Evolutionary conservation across 192 early-diverging fungal species (phyloP).

Genomic region (Phycomyces blakesleeanus): DNA sequence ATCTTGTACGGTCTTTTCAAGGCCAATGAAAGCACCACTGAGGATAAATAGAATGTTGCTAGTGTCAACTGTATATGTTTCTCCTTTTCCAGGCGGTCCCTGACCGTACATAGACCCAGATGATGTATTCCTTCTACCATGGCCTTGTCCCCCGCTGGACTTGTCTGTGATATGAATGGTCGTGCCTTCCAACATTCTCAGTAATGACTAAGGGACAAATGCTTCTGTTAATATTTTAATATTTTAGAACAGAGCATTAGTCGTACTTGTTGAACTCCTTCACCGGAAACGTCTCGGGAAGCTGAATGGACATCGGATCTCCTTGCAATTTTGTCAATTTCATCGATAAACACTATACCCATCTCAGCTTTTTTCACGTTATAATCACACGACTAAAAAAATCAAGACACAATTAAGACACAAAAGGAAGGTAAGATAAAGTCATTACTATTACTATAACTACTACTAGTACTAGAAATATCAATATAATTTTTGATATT

Average conservation of each 20-base stretch:
- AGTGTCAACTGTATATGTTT: constrained; percentile 84
- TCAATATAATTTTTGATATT: too few relatives aligned
- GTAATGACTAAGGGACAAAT: constrained; percentile 40
- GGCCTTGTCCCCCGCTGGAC: constrained; percentile 45
- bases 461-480: too few relatives aligned
- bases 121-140: constrained; percentile 17
- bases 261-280: constrained; percentile 88
- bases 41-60: constrained; percentile 89
- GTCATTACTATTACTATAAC: not conserved
- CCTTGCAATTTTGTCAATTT: constrained; percentile 88
- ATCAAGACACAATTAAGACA: not conserved
- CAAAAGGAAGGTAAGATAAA: not conserved
- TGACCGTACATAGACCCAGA: constrained; percentile 27
- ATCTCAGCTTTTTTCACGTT: constrained; percentile 80
- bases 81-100: constrained; percentile 55
- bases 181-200: constrained; percentile 88
- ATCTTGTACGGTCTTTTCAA: constrained; percentile 78
- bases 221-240: not conserved
- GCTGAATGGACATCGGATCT: constrained; percentile 68
- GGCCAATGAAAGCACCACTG: constrained; percentile 84
- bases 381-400: constrained; percentile 69
- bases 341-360: constrained; percentile 90
- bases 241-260: not conserved
- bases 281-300: constrained; percentile 85
- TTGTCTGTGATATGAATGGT: constrained; percentile 84